phyloP scores from a whole-genome alignment of 2,329 filamentous ascomycete species.

The Aspergillus sp. region DNA sequence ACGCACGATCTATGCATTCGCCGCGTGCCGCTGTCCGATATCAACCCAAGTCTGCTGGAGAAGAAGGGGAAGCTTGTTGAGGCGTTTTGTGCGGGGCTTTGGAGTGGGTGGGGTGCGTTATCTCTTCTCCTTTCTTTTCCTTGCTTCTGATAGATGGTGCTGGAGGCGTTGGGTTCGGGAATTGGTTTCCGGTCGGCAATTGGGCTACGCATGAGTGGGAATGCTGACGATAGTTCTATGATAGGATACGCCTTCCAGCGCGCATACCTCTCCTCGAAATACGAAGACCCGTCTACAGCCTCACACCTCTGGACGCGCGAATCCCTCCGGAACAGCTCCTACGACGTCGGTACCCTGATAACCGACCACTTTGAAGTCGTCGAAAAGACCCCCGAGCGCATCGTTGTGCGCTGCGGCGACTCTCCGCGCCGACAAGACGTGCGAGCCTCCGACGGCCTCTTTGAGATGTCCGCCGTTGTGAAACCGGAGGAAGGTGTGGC shows the following conservation, averaged over 20 bases:
- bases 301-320: slow-evolving; percentile 65
- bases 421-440: slow-evolving; percentile 62
- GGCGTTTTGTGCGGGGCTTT: slow-evolving; percentile 70
- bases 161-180: too few species aligned
- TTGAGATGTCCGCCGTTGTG: slow-evolving; percentile 65
- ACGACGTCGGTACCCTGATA: slow-evolving; percentile 66
- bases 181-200: not conserved
- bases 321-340: slow-evolving; percentile 60
- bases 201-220: not conserved
- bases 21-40: slow-evolving; percentile 64
- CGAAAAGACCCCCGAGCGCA: slow-evolving; percentile 63
- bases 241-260: slow-evolving; percentile 59
- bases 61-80: slow-evolving; percentile 64
- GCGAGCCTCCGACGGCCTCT: slow-evolving; percentile 67
- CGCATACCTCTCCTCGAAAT: slow-evolving; percentile 62
- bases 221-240: not conserved
- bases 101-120: slow-evolving; percentile 65
- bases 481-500: slow-evolving; percentile 64
- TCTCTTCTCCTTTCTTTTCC: not conserved
- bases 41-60: slow-evolving; percentile 68
- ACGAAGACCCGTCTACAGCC: slow-evolving; percentile 59
- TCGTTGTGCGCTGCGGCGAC: slow-evolving; percentile 69
- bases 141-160: too few species aligned
- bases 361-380: slow-evolving; percentile 76
- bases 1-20: slow-evolving; percentile 69